Evolutionary conservation across 1,284 basidiomycete genomes (phyloP).

Genomic region (Prillingera fragicola): DNA sequence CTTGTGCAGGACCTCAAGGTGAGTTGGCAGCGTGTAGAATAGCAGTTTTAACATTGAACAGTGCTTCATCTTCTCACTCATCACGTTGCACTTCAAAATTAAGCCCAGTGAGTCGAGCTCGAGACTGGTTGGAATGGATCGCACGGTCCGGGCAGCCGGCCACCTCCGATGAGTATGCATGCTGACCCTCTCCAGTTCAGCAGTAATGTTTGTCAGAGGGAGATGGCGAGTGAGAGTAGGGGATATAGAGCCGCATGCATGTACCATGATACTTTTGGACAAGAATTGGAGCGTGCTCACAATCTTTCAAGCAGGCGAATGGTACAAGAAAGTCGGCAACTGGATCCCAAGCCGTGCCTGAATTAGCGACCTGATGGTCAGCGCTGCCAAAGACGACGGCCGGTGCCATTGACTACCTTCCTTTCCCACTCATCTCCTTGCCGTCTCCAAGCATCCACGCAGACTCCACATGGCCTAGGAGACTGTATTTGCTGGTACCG

Average conservation of each 20-base stretch:
- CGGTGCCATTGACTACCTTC: no score
- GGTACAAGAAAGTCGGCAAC: no score
- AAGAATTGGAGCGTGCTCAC: no score
- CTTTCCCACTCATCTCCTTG: no score
- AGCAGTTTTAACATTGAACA: slow-evolving; percentile 38
- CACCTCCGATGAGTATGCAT: background rate
- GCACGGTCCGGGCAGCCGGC: background rate
- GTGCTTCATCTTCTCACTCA: slow-evolving; percentile 97
- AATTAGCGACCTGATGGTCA: no score
- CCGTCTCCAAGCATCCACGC: no score
- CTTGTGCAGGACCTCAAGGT: slow-evolving; percentile 96
- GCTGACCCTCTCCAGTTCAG: background rate
- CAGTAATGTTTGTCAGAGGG: background rate
- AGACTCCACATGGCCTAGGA: no score
- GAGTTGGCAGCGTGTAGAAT: slow-evolving; percentile 19
- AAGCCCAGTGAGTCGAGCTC: slow-evolving; percentile 64
- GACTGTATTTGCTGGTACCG: no score
- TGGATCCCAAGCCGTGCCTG: no score
- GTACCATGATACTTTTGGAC: slow-evolving; percentile 8
- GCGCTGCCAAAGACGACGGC: no score
- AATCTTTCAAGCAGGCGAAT: no score
- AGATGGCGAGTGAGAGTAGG: no score
- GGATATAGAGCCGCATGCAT: slow-evolving; percentile 9
- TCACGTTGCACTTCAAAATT: slow-evolving; percentile 98
- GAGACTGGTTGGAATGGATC: background rate